phyloP scores from a whole-genome alignment of 2,329 filamentous ascomycete species.

The Akanthomyces uredinophilus region DNA sequence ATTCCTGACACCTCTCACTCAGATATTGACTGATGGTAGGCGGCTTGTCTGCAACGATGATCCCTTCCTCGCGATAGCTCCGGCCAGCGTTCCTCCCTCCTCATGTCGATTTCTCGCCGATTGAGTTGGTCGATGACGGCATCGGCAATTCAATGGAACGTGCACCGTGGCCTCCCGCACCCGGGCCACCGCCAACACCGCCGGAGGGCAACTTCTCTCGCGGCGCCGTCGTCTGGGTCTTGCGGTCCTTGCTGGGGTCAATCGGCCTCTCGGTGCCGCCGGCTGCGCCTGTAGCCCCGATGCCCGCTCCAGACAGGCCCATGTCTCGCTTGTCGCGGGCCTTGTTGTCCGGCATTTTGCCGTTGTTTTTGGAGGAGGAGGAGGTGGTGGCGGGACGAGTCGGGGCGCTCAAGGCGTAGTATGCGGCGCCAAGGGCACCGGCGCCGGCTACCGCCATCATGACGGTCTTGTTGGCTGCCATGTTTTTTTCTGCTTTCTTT shows the following conservation, averaged over 20 bases:
- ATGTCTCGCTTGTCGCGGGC: constrained; percentile 1
- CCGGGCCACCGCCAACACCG: constrained; percentile 28
- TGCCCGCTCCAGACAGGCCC: not conserved
- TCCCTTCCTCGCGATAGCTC: too few species aligned
- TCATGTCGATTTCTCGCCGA: not conserved
- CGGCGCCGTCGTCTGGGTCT: constrained; percentile 22
- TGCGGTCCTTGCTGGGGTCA: constrained; percentile 16
- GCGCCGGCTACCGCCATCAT: constrained; percentile 1
- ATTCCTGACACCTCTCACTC: too few species aligned
- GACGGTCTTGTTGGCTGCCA: not conserved
- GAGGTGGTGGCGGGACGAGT: not conserved
- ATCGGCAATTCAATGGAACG: constrained; percentile 23
- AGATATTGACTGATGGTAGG: too few species aligned
- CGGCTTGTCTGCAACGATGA: too few species aligned
- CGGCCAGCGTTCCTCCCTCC: not conserved
- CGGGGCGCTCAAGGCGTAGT: not conserved
- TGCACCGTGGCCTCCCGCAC: constrained; percentile 24
- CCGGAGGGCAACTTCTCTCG: constrained; percentile 30
- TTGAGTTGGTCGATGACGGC: not conserved
- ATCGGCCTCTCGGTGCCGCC: constrained; percentile 4
- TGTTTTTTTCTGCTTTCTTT: not conserved
- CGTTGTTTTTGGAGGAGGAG: too few species aligned
- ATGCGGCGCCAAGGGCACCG: not conserved
- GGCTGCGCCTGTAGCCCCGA: not conserved
- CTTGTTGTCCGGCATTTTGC: not conserved